phyloP scores from a whole-genome alignment of 129 eudicot genomes.

The Flaveria sonorensis region DNA sequence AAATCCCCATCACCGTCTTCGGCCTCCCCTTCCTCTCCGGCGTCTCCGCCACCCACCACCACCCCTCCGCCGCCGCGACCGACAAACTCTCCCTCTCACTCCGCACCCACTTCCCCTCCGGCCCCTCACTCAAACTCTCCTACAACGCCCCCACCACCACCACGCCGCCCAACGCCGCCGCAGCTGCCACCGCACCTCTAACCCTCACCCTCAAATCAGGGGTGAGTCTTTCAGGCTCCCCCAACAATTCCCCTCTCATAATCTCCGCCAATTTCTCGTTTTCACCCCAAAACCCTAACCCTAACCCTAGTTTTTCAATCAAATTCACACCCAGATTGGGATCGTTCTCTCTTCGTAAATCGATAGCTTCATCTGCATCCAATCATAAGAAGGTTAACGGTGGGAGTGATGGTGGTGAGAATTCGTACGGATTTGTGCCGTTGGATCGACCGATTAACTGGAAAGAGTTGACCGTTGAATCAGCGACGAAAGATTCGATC shows the following conservation, averaged over 20 bases:
- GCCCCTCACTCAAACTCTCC: conserved; percentile 86
- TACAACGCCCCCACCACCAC: conserved; percentile 58
- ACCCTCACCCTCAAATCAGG: conserved; percentile 79
- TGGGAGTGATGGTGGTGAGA: conserved; percentile 21
- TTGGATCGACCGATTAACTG: conserved; percentile 49
- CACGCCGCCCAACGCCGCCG: conserved; percentile 20
- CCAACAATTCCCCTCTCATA: conserved; percentile 69
- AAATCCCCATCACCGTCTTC: conserved; percentile 78
- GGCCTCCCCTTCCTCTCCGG: conserved; percentile 82
- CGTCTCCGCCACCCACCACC: conserved; percentile 73
- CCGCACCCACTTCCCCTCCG: conserved; percentile 74
- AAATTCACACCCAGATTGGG: conserved; percentile 76
- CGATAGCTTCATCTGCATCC: neutral
- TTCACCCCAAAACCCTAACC: conserved; percentile 54
- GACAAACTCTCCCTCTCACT: conserved; percentile 65
- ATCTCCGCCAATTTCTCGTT: conserved; percentile 77
- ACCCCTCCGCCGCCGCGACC: conserved; percentile 35
- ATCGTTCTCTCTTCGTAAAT: conserved; percentile 56
- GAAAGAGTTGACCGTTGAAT: conserved; percentile 53
- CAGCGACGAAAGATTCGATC: conserved; percentile 41
- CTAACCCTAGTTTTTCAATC: conserved; percentile 70
- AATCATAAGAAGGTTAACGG: neutral
- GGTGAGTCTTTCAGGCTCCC: conserved; percentile 69
- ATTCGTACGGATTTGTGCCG: conserved; percentile 55
- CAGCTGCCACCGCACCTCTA: conserved; percentile 42